Evolutionary conservation across 75 land plant species (phyloP), one percentile per base, ranked within the genome.

Genomic region (Azolla pinnata): DNA sequence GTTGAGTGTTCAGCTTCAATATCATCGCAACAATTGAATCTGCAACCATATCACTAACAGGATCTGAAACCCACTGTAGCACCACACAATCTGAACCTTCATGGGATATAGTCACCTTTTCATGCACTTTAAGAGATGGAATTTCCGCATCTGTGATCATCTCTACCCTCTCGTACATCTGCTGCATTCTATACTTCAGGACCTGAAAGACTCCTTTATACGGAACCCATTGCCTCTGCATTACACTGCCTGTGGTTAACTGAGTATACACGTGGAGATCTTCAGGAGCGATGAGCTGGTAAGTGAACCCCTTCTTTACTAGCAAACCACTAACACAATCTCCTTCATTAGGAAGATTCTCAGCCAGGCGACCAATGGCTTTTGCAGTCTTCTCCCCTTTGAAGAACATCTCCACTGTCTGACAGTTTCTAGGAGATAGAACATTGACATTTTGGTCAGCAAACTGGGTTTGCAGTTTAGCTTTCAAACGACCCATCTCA

Each of bases 201-300:
- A 95, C 96, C 50, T 67, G 60, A 59, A 95, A 86, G 1, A 87
- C 78, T 33, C 96, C 88, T 50, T 82, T 68, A 56, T 86, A 95
- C 0, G 99, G 96, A 35, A 88, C 78, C 10, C 96, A 83, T 9
- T 85, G 85, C 65, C 96, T 70, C 56, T 95, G 99, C 45, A 75
- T 81, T 24, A 89, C 68, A 50, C 72, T 89, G 27, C 90, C 89
- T 0, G 89, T 86, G n/a, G 96, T 81, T 38, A 95, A 68, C 75
- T 89, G 90, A 5, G 90, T 81, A 73, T 83, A 95, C 29, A 86
- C 72, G 50, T 75, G 87, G 44, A 95, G 85, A 68, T 95, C 96
- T 4, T 89, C 99, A 4, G 99, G 96, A 18, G 90, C 90, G 96
- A 95, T 95, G 33, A 95, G 82, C 74, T 89, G 99, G 67, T 95